phyloP scores from a whole-genome alignment of 2,329 filamentous ascomycete species.

The Pseudogymnoascus sp. region DNA sequence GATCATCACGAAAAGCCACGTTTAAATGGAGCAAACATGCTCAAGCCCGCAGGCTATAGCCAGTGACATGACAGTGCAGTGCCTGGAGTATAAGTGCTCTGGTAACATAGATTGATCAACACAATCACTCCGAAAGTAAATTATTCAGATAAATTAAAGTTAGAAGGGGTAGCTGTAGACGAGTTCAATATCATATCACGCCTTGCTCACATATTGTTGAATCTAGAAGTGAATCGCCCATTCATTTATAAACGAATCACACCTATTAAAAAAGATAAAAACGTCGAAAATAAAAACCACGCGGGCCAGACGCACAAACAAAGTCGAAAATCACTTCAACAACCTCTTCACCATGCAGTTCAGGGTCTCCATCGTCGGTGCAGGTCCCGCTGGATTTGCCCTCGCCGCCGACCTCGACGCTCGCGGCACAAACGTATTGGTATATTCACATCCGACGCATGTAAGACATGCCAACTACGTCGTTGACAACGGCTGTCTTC shows the following conservation, averaged over 20 bases:
- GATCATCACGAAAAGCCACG: background rate
- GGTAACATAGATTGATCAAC: background rate
- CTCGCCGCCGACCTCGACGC: slow-evolving; percentile 8
- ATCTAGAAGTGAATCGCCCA: background rate
- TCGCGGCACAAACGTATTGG: slow-evolving; percentile 14
- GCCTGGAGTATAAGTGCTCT: background rate
- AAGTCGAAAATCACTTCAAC: background rate
- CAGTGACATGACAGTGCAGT: background rate
- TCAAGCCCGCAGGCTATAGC: background rate
- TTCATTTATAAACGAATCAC: background rate
- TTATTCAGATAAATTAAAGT: background rate
- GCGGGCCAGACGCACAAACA: background rate
- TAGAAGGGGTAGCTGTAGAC: background rate
- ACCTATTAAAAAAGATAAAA: background rate
- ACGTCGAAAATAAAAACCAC: background rate
- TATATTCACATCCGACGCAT: slow-evolving; percentile 20
- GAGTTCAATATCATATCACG: background rate
- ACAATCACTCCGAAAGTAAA: background rate
- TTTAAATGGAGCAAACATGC: slow-evolving; percentile 7
- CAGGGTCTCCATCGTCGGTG: slow-evolving; percentile 14
- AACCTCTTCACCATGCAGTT: background rate
- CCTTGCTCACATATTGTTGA: background rate
- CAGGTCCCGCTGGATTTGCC: slow-evolving; percentile 12
- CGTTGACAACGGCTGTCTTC: slow-evolving; percentile 8
- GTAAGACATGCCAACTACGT: slow-evolving; percentile 12